Evolutionary conservation across 176 grass and related monocot genomes (phyloP).

Genomic region (barley (Hordeum vulgare)): DNA sequence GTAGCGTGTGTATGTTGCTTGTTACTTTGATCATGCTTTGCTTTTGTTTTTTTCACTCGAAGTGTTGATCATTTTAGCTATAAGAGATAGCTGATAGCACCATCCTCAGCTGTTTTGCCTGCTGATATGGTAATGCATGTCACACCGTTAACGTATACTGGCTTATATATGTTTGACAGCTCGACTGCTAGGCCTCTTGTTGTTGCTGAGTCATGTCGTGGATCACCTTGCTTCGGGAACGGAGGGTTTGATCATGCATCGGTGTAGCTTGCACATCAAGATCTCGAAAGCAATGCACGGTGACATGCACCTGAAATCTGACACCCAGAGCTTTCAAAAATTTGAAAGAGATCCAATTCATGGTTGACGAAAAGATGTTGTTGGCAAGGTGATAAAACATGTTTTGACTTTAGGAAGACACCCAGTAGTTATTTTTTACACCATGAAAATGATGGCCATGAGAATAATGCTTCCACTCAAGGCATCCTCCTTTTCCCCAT

Average conservation of each 20-base stretch:
- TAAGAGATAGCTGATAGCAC: neutral
- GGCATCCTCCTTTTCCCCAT: neutral
- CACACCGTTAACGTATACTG: neutral
- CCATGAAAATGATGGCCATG: neutral
- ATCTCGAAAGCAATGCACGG: neutral
- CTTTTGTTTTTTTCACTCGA: neutral
- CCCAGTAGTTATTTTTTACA: neutral
- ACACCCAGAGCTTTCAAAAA: neutral
- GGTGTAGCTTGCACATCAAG: neutral
- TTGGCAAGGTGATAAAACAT: neutral
- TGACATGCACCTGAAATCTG: neutral
- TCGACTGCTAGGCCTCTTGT: neutral
- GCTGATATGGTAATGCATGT: neutral
- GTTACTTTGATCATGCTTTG: neutral
- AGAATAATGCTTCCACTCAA: slow-evolving; percentile 12
- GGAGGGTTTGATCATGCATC: neutral
- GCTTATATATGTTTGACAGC: neutral
- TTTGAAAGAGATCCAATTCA: neutral
- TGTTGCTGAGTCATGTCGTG: slow-evolving; percentile 16
- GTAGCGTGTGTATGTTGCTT: neutral
- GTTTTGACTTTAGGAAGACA: neutral
- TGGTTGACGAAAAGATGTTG: neutral
- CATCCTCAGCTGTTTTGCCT: neutral
- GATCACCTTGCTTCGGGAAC: slow-evolving; percentile 10
- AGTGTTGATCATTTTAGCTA: neutral